These are phyloP conservation scores for Solanum habrochaites DNA, from an alignment of 257 asterid species.

Conservation along the genomic window DNA sequence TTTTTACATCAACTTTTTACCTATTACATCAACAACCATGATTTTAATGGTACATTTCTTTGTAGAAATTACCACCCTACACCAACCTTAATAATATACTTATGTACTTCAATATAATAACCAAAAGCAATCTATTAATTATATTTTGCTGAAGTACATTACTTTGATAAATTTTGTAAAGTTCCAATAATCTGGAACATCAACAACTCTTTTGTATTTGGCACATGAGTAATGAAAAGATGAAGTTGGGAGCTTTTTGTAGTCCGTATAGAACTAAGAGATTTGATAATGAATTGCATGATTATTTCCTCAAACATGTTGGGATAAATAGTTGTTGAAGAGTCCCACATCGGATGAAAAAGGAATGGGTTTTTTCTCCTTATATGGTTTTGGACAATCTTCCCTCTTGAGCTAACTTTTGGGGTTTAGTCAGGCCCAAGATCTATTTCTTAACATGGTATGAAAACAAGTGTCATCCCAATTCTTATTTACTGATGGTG, in stretches of 20 bases:
- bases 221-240: neutral
- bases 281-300: neutral
- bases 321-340: neutral
- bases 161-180: neutral
- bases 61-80: neutral
- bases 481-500: neutral
- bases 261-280: neutral
- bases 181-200: neutral
- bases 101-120: neutral
- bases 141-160: neutral
- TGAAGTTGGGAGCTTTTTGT: neutral
- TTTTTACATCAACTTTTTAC: neutral
- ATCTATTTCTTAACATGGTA: neutral
- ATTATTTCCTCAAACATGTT: neutral
- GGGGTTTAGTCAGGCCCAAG: neutral
- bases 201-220: neutral
- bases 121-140: neutral
- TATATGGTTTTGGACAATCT: neutral
- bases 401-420: neutral
- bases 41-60: neutral
- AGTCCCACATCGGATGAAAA: neutral
- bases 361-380: neutral
- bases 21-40: neutral
- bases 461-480: too few species aligned
- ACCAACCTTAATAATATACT: neutral